Evolutionary conservation across 495 filamentous ascomycete genomes (phyloP), one percentile per base, ranked within the genome.

Genomic region (Penicillium parvum): DNA sequence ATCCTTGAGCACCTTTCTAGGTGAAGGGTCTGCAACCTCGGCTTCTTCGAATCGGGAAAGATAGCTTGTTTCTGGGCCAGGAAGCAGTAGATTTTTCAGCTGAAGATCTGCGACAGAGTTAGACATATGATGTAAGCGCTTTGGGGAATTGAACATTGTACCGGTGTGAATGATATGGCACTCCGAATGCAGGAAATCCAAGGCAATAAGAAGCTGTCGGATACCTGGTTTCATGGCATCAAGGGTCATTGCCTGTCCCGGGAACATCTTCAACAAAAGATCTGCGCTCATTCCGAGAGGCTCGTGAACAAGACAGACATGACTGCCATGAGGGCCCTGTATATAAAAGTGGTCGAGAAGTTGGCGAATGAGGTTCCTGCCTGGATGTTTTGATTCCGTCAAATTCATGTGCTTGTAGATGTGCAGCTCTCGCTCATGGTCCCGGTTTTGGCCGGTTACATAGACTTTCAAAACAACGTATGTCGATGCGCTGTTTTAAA

Each of bases 271-370:
- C 17, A 50, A 1, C 17, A 50, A 10, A n/a, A 23, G 33, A 21
- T 18, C 12, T 29, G 37, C 32, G 25, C 20, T 56, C 8, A 34
- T 47, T 22, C 53, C 49, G 7, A 60, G 43, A 26, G 55, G 55
- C 37, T 66, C 53, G 33, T 57, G 48, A 28, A 63, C 55, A 5
- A 66, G 58, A 47, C 61, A 66, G 17, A 52, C 10, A 38, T 66
- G 61, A 5, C 43, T 26, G 37, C 61, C 58, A 34, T 62, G 43
- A 14, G 54, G 54, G 5, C 59, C 52, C 5, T 54, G 19, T 2
- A 60, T 30, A 26, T 20, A 52, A 39, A 64, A 52, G 32, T 52
- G 44, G 23, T 47, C 54, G 28, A 61, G 29, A 0, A 61, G 32
- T 38, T 37, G 37, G 36, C 53, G 53, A 46, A 56, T 49, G 40